Conservation (phyloP, 257 asterid species). For the Voacanga thouarsii region DNA sequence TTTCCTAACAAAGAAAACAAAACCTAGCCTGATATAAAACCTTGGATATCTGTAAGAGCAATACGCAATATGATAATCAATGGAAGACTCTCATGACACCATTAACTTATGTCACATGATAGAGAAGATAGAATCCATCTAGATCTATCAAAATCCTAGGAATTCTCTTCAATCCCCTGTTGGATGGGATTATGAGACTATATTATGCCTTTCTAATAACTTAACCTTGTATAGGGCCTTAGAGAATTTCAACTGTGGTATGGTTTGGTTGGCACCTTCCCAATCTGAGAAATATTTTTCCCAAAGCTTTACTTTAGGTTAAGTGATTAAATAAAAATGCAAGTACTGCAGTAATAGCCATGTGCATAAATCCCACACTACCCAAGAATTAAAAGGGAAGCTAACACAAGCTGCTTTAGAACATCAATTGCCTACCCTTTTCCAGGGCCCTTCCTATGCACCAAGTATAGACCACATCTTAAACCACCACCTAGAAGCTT, state of each 20-base stretch:
- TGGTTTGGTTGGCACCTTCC: not conserved
- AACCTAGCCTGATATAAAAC: not conserved
- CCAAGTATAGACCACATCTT: not conserved
- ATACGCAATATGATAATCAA: not conserved
- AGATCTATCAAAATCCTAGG: not conserved
- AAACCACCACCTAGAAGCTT: not conserved
- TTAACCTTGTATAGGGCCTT: not conserved
- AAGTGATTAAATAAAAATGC: not conserved
- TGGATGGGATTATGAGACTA: not conserved
- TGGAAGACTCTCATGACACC: not conserved
- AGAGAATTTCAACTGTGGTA: not conserved
- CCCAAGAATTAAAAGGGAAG: not conserved
- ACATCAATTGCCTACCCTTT: not conserved
- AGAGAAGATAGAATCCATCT: not conserved
- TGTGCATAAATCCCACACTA: not conserved
- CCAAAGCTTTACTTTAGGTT: not conserved
- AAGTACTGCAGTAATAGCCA: not conserved
- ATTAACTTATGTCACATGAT: not conserved
- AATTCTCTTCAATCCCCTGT: not conserved
- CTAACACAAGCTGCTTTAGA: not conserved
- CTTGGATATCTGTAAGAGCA: not conserved
- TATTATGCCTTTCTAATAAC: not conserved
- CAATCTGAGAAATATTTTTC: not conserved
- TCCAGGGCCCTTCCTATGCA: not conserved
- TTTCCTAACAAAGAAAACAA: slow-evolving; percentile 45